phyloP scores from a whole-genome alignment of 805 yeast species.

The Candida nanaspora region DNA sequence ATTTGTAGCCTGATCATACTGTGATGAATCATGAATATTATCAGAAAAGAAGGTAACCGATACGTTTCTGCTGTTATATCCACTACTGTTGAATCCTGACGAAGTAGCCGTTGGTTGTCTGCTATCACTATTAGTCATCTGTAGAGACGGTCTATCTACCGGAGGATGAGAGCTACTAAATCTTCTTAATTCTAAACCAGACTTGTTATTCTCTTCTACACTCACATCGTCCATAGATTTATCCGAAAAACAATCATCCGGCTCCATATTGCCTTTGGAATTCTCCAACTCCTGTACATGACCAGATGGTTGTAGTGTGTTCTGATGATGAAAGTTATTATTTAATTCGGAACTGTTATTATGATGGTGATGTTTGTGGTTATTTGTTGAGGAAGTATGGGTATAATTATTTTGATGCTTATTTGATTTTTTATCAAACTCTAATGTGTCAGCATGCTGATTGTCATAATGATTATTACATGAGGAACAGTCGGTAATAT shows the following conservation, averaged over 20 bases:
- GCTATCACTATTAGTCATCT: neutral
- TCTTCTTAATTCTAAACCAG: neutral
- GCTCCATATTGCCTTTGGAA: too few relatives aligned
- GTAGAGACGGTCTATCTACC: neutral
- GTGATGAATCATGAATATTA: conserved; percentile 8
- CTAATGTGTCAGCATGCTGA: neutral
- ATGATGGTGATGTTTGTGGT: neutral
- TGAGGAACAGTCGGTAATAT: neutral
- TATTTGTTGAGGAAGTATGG: neutral
- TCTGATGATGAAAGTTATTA: too few relatives aligned
- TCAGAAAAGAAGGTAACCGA: conserved; percentile 23
- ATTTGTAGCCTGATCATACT: conserved; percentile 1
- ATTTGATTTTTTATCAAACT: neutral
- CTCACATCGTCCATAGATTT: neutral
- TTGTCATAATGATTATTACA: neutral
- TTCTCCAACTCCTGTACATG: too few relatives aligned
- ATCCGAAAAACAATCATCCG: conserved; percentile 1
- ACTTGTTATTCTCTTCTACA: neutral
- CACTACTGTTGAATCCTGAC: neutral
- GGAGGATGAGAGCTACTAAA: neutral
- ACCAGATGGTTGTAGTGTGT: too few relatives aligned
- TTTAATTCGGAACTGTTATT: neutral
- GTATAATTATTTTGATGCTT: neutral
- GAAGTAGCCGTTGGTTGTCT: too few relatives aligned
- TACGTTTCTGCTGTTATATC: conserved; percentile 8